phyloP scores from a whole-genome alignment of 352 stramenopile species.

The Aphanomyces stellatus region DNA sequence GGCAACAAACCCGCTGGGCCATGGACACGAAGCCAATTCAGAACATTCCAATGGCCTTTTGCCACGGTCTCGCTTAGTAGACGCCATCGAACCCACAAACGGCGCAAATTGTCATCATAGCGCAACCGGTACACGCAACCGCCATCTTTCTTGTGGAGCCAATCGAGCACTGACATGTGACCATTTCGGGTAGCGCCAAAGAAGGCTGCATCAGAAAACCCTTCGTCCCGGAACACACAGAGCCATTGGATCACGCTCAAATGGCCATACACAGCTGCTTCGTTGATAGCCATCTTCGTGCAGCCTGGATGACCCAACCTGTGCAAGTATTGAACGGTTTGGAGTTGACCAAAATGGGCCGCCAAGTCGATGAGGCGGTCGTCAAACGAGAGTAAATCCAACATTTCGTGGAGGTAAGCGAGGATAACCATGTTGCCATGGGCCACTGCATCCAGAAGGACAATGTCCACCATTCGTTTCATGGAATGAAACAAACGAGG shows the following conservation, averaged over 20 bases:
- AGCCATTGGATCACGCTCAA: not conserved
- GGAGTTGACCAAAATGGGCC: not conserved
- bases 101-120: not conserved
- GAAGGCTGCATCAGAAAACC: not conserved
- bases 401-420: not conserved
- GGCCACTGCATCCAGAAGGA: not conserved
- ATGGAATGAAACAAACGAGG: too few relatives aligned
- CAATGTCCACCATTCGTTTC: too few relatives aligned
- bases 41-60: too few relatives aligned
- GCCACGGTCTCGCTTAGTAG: not conserved
- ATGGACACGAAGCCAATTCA: too few relatives aligned
- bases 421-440: not conserved
- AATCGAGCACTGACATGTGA: not conserved
- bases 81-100: not conserved
- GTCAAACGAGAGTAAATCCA: not conserved
- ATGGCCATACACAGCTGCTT: not conserved
- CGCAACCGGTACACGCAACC: not conserved
- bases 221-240: not conserved
- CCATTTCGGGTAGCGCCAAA: not conserved
- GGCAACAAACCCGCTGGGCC: too few relatives aligned
- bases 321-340: not conserved
- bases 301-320: not conserved
- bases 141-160: not conserved
- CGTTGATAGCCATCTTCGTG: not conserved
- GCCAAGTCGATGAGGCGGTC: not conserved